phyloP scores from a whole-genome alignment of 1,284 basidiomycete genomes.

The Macrocystidia cucumis region DNA sequence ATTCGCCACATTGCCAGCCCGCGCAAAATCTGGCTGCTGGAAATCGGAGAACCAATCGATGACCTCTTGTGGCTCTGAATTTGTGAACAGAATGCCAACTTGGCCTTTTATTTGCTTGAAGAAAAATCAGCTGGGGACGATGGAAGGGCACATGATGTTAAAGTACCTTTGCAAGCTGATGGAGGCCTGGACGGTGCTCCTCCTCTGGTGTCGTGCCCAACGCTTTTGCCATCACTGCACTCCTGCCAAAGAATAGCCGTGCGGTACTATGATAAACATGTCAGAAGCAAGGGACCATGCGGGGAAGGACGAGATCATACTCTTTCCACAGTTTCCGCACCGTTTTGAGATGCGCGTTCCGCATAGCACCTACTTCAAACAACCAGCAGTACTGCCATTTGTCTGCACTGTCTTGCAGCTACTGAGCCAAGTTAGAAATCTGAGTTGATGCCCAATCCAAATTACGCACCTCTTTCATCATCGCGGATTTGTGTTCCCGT shows the following conservation, averaged over 20 bases:
- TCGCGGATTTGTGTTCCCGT: conserved; percentile 77
- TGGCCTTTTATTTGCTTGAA: conserved; percentile 85
- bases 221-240: conserved; percentile 93
- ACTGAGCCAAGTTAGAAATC: conserved; percentile 4
- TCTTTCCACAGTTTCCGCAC: conserved; percentile 93
- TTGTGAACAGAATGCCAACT: conserved; percentile 90
- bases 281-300: conserved; percentile 6
- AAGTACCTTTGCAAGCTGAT: conserved; percentile 71
- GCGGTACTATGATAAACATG: conserved; percentile 49
- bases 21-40: conserved; percentile 86
- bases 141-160: conserved; percentile 2
- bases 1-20: conserved; percentile 77
- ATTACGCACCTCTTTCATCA: conserved; percentile 72
- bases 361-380: conserved; percentile 92
- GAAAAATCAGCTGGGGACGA: too few species aligned
- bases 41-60: conserved; percentile 94
- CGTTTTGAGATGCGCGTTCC: conserved; percentile 91
- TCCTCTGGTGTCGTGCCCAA: conserved; percentile 86
- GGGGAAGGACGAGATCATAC: conserved; percentile 41
- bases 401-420: conserved; percentile 75
- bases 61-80: conserved; percentile 83
- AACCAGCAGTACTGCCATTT: conserved; percentile 95
- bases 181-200: conserved; percentile 78
- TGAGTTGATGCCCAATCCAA: background rate
- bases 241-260: conserved; percentile 89